Evolutionary conservation across 1,284 basidiomycete species (phyloP).

Genomic region (Psilocybe mexicana): DNA sequence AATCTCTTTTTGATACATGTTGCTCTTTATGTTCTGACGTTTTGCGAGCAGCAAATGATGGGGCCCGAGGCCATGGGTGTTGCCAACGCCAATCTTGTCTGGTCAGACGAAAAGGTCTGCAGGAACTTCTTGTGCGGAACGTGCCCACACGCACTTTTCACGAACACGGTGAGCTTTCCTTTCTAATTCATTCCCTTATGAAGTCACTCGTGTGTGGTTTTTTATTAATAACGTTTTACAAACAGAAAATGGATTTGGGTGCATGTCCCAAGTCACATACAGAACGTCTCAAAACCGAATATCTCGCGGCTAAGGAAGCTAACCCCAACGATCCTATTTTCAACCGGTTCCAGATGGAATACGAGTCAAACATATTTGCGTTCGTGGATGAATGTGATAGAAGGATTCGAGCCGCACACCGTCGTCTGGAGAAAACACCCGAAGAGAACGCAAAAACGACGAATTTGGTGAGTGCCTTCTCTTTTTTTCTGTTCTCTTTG

Average conservation of each 20-base stretch:
- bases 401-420: slow-evolving; percentile 90
- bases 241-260: slow-evolving; percentile 98
- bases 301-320: slow-evolving; percentile 75
- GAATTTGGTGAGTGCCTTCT: slow-evolving; percentile 65
- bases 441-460: slow-evolving; percentile 99
- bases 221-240: background rate
- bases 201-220: slow-evolving; percentile 4
- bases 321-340: slow-evolving; percentile 80
- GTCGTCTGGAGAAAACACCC: slow-evolving; percentile 97
- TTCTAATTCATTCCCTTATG: background rate
- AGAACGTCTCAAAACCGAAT: slow-evolving; percentile 92
- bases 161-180: slow-evolving; percentile 83
- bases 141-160: slow-evolving; percentile 96
- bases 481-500: slow-evolving; percentile 8
- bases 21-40: slow-evolving; percentile 21
- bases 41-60: slow-evolving; percentile 88
- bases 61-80: slow-evolving; percentile 98
- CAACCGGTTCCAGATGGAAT: slow-evolving; percentile 86
- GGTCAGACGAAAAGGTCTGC: slow-evolving; percentile 99
- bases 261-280: slow-evolving; percentile 97
- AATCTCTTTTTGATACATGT: background rate
- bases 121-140: slow-evolving; percentile 97
- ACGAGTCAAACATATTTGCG: slow-evolving; percentile 91
- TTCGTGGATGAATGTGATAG: slow-evolving; percentile 99
- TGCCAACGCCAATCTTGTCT: slow-evolving; percentile 88